Conservation (phyloP, 139 green algal species). For the Nannochloris sp. region DNA sequence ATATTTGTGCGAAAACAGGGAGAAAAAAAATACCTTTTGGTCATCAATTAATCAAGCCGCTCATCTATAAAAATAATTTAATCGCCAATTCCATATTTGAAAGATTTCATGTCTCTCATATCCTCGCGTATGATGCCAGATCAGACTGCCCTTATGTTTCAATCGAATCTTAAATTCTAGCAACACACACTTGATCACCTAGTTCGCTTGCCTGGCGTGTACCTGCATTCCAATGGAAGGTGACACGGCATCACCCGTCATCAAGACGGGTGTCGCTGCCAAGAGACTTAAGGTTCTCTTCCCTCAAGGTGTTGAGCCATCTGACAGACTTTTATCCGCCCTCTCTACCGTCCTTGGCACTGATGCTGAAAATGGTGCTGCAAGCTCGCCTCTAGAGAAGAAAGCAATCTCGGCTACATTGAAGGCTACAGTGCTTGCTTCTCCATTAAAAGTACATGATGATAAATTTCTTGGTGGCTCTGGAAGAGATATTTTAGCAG, state of each 20-base stretch:
- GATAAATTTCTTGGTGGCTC: neutral
- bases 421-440: neutral
- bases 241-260: neutral
- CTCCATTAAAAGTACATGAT: neutral
- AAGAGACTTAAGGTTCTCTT: constrained; percentile 14
- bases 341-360: neutral
- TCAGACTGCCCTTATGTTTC: too few species aligned
- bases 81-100: too few species aligned
- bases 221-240: neutral
- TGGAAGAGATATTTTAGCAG: constrained; percentile 1
- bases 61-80: too few species aligned
- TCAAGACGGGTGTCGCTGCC: neutral
- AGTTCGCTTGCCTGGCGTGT: too few species aligned
- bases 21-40: too few species aligned
- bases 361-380: neutral
- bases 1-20: too few species aligned
- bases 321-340: neutral
- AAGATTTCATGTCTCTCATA: too few species aligned
- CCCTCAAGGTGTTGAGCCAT: neutral
- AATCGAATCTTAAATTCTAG: too few species aligned
- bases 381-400: too few species aligned
- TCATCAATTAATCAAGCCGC: too few species aligned
- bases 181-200: too few species aligned
- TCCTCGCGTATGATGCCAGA: too few species aligned
- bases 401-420: neutral